Evolutionary conservation across 1,284 basidiomycete species (phyloP), one percentile per base, ranked within the genome.

Genomic region (Tilletiaria anomala): DNA sequence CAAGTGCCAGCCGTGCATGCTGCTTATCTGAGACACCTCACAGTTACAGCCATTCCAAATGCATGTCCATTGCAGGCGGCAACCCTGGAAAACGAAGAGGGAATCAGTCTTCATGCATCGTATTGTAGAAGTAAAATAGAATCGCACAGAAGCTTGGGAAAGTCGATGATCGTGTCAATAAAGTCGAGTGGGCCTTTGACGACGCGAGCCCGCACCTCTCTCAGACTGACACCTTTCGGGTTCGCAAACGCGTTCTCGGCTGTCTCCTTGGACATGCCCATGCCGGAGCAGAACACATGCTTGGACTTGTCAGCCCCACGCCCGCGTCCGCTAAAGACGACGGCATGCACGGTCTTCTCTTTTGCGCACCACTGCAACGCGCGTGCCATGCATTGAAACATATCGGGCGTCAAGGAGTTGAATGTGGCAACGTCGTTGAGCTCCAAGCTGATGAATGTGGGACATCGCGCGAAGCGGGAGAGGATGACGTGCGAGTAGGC

Each of bases 81-180:
- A 19, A 14, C 4, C 12, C 10, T 10, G 32, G 14, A 14, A 32
- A 32, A 32, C 15, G 6, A 6, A n/a, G 3, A 21, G n/a, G 23
- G 34, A 33, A 43, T 46, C 48, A 32, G 47, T 46, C n/a, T 48
- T 40, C 10, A 40, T 34, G 15, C 42, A n/a, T n/a, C n/a, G n/a
- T n/a, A n/a, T n/a, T n/a, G n/a, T n/a, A n/a, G n/a, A n/a, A n/a
- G n/a, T n/a, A n/a, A n/a, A n/a, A n/a, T n/a, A n/a, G n/a, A n/a
- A n/a, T n/a, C 42, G 16, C 47, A 40, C 20, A 47, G 37, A 19
- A 51, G 31, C 35, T 51, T 51, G 18, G 46, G 46, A 29, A 51
- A 51, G 32, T 51, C 48, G 17, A 51, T 51, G 18, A 44, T 37
- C 4, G 46, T 35, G n/a, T 38, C 46, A 19, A 51, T 38, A 18